Evolutionary conservation across 768 basidiomycete genomes (phyloP), one percentile per base, ranked within the genome.

Genomic region (Suillus brevipes): DNA sequence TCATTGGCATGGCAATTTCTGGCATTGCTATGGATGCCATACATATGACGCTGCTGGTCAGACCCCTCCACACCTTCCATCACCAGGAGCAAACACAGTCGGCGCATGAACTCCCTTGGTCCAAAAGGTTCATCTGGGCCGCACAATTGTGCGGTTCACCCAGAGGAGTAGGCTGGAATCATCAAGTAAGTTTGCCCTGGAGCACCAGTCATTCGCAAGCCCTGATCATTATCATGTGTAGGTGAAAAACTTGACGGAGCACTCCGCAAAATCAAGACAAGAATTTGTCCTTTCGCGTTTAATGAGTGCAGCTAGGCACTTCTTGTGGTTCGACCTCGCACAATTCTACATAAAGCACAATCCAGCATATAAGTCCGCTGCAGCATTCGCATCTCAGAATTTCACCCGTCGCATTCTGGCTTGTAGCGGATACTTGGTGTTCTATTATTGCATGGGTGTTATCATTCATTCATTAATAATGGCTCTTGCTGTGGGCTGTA

Each of bases 91-190:
- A 71, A 47, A 65, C 28, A 16, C 28, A 28, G 37, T 67, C 66
- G 28, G 58, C 67, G 5, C 47, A 63, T 12, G 60, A 58, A 7
- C 52, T 64, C 36, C 58, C 72, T 0, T 65, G 75, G 40, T 65
- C 61, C 31, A 31, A 68, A 12, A 70, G 77, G 10, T n/a, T 75
- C 4, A 61, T 61, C 47, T 80, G 79, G 78, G 73, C 75, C 28
- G 62, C 72, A 23, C 68, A 72, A 49, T 69, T 80, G 18, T 71
- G 73, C 47, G 67, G 69, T 43, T 78, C 73, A 47, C 73, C 76
- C 2, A 72, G 79, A 40, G 77, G 79, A 18, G 72, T 80, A 9
- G 74, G 78, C 38, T 80, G 78, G 78, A 67, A 71, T 20, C 75
- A 77, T 50, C 75, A 76, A 65, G 70, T 73, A 3, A 67, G 65